A percentile compares a stretch with the other conserved stretches of the same genome.
phyloP scores from a whole-genome alignment of 1,284 basidiomycete genomes.

The Ganoderma lucidum region DNA sequence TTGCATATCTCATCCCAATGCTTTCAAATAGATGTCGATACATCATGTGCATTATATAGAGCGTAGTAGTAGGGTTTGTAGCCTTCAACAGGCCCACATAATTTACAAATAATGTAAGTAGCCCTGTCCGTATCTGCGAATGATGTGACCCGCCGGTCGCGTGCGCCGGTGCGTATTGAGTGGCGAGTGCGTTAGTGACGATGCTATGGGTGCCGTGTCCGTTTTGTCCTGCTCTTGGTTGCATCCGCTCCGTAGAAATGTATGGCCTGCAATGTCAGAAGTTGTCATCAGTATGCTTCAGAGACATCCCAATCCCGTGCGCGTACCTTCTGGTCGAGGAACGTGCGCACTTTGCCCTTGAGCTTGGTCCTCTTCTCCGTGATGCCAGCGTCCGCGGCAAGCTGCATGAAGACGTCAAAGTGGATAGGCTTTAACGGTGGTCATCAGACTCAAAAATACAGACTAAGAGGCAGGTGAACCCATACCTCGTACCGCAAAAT shows the following conservation, averaged over 20 bases:
- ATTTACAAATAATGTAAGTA: constrained; percentile 33
- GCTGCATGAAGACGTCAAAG: constrained; percentile 60
- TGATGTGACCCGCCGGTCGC: not conserved
- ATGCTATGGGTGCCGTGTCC: constrained; percentile 32
- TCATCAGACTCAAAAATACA: constrained; percentile 11
- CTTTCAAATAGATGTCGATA: not conserved
- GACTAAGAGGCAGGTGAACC: not conserved
- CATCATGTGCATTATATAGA: constrained; percentile 14
- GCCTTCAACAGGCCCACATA: constrained; percentile 39
- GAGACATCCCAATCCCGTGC: not conserved
- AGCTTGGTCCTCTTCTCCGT: constrained; percentile 38
- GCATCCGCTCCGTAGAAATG: constrained; percentile 55
- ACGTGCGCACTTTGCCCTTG: constrained; percentile 52
- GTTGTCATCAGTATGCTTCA: not conserved
- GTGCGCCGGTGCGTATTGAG: not conserved
- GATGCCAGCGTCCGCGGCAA: constrained; percentile 42
- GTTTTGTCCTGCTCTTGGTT: constrained; percentile 34
- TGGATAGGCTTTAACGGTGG: constrained; percentile 58
- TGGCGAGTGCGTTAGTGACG: not conserved
- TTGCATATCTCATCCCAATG: not conserved
- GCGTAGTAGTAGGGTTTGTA: constrained; percentile 19
- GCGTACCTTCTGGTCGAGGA: constrained; percentile 66
- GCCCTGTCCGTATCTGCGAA: not conserved
- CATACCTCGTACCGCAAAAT: constrained; percentile 70
- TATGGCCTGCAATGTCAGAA: constrained; percentile 52